phyloP scores from a whole-genome alignment of 345 rosid genomes.

The Melaleuca alternifolia region DNA sequence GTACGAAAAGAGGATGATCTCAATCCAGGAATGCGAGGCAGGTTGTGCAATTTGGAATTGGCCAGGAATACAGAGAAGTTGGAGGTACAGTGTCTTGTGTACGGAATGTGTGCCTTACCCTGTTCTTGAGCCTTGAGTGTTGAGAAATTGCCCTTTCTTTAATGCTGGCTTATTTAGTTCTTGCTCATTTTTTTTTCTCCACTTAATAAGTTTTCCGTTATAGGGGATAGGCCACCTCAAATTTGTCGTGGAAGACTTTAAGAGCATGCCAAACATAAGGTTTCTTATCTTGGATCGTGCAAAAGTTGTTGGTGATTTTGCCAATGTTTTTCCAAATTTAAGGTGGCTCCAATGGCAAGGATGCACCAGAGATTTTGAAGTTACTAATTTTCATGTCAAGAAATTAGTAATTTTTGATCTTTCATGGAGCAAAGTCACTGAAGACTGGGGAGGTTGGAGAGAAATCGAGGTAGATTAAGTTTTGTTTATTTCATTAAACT shows the following conservation, averaged over 20 bases:
- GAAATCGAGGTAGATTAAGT: background rate
- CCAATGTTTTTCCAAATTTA: background rate
- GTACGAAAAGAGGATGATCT: background rate
- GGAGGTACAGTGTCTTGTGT: background rate
- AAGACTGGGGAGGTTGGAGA: background rate
- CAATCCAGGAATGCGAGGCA: background rate
- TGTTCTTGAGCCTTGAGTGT: background rate
- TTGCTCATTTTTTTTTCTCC: background rate
- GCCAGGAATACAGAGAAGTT: rapidly evolving
- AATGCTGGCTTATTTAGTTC: background rate
- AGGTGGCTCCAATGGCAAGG: background rate
- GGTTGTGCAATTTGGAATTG: background rate
- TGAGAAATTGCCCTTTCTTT: background rate
- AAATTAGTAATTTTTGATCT: background rate
- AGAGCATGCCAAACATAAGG: background rate
- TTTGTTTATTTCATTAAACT: background rate
- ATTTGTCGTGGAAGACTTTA: background rate
- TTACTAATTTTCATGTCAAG: background rate
- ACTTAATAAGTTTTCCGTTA: rapidly evolving
- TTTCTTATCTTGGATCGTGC: background rate
- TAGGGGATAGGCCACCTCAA: background rate
- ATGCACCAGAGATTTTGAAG: background rate
- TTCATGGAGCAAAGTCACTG: background rate
- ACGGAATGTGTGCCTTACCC: background rate
- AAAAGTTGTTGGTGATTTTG: background rate